These are phyloP conservation scores for Phytopythium vexans DNA, from an alignment of 352 stramenopile genomes.

Conservation along the genomic window DNA sequence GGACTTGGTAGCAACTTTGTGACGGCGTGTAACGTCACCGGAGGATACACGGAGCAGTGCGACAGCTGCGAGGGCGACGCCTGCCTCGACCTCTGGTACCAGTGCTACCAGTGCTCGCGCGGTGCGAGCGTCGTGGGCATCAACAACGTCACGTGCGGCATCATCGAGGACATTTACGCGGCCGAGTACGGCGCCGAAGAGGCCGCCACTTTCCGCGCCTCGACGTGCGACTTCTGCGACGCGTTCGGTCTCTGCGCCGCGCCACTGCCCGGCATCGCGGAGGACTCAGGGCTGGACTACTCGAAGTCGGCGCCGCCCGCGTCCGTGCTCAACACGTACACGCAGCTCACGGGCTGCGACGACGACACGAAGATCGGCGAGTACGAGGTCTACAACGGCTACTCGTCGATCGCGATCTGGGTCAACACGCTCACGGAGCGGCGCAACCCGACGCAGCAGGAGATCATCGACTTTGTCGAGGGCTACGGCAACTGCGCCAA, in stretches of 20 bases:
- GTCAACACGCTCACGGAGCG: conserved; percentile 26
- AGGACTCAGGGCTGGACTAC: conserved; percentile 54
- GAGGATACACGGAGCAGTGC: conserved; percentile 41
- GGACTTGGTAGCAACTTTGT: conserved; percentile 47
- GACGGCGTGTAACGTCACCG: conserved; percentile 23
- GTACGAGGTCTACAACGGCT: conserved; percentile 52
- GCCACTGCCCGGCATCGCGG: conserved; percentile 47
- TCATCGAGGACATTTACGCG: conserved; percentile 38
- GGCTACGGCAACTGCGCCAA: conserved; percentile 52
- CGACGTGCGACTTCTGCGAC: conserved; percentile 40
- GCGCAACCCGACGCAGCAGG: conserved; percentile 45
- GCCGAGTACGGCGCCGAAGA: conserved; percentile 33
- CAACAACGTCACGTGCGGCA: conserved; percentile 40
- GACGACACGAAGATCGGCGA: conserved; percentile 51
- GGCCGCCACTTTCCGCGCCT: conserved; percentile 19
- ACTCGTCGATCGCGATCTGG: conserved; percentile 35
- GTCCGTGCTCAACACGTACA: conserved; percentile 32
- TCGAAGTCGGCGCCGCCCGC: conserved; percentile 22
- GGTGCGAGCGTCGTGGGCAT: conserved; percentile 35
- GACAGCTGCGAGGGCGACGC: conserved; percentile 27
- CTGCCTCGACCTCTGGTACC: conserved; percentile 32
- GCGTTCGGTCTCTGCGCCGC: conserved; percentile 45
- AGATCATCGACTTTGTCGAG: conserved; percentile 37
- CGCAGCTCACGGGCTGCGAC: conserved; percentile 44
- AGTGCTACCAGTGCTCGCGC: conserved; percentile 44